Conservation (phyloP, 257 asterid genomes). For the Solanum chiquidenum region DNA sequence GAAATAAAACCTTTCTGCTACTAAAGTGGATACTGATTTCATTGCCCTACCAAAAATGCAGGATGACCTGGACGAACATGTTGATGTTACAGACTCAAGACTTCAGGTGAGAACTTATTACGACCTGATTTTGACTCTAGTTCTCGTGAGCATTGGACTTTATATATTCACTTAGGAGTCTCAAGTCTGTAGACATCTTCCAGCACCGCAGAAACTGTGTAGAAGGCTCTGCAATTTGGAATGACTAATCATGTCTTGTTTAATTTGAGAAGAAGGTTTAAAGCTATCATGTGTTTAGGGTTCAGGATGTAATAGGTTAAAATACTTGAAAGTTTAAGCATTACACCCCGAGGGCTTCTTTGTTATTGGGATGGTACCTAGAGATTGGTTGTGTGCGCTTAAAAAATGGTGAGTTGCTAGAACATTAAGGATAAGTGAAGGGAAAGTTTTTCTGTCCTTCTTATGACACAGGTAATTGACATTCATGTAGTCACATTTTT, state of each 20-base stretch:
- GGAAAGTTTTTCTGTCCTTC: background rate
- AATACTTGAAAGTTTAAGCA: background rate
- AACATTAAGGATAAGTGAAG: background rate
- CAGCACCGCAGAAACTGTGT: background rate
- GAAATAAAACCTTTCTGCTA: background rate
- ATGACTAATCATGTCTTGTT: background rate
- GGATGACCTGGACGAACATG: conserved; percentile 79
- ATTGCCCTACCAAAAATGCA: conserved; percentile 13
- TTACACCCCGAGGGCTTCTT: background rate
- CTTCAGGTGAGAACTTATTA: conserved; percentile 43
- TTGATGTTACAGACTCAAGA: conserved; percentile 65
- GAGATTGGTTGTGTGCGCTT: background rate
- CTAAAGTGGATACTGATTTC: background rate
- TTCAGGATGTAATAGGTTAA: background rate
- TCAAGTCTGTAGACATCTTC: background rate
- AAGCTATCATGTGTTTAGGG: background rate
- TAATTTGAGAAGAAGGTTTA: background rate
- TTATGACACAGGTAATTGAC: background rate
- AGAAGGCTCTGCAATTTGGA: background rate
- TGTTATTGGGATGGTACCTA: background rate
- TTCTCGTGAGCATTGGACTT: background rate
- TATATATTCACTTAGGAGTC: background rate
- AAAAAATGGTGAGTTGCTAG: background rate
- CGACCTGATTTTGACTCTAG: background rate
- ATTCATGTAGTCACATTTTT: background rate